Evolutionary conservation across 306 rosid genomes (phyloP).

Genomic region (Lablab purpureus): DNA sequence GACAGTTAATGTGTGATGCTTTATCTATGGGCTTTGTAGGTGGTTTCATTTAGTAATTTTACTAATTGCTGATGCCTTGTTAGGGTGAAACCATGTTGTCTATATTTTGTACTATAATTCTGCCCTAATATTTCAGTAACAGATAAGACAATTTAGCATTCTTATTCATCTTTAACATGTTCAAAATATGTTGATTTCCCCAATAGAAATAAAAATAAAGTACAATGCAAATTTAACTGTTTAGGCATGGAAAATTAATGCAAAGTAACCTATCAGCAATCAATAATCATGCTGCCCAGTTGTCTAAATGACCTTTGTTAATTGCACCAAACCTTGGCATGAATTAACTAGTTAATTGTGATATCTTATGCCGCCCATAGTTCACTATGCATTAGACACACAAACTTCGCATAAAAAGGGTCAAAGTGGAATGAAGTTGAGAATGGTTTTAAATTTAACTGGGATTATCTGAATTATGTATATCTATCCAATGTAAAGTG

Average conservation of each 20-base stretch:
- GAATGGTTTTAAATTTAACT: not conserved
- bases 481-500: constrained; percentile 1
- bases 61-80: too few relatives aligned
- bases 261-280: not conserved
- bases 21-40: not conserved
- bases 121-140: not conserved
- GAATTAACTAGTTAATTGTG: not conserved
- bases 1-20: not conserved
- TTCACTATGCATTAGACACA: not conserved
- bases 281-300: not conserved
- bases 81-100: too few relatives aligned
- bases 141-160: too few relatives aligned
- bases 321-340: not conserved
- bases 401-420: not conserved
- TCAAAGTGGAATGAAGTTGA: not conserved
- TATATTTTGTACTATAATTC: not conserved
- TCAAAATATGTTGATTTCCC: not conserved
- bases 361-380: not conserved
- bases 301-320: not conserved
- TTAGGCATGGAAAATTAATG: not conserved
- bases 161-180: not conserved
- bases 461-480: not conserved
- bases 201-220: not conserved
- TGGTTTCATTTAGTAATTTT: not conserved
- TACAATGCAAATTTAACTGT: not conserved